These are phyloP conservation scores for Chlorociboria aeruginascens DNA, from an alignment of 495 filamentous ascomycete species.

Conservation along the genomic window DNA sequence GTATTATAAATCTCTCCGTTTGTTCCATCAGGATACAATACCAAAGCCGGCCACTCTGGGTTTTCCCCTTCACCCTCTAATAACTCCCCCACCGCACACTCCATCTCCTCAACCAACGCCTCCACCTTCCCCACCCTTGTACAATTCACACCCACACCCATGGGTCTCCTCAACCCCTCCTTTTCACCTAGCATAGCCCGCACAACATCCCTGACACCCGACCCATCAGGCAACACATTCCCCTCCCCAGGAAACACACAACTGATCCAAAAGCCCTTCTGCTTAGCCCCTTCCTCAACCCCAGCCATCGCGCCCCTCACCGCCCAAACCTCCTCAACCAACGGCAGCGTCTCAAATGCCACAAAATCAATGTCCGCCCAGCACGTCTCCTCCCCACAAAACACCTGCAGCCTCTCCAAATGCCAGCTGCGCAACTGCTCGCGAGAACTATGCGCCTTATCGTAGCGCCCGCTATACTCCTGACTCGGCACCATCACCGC, in stretches of 20 bases:
- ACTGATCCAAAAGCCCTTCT: conserved; percentile 44
- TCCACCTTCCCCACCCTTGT: conserved; percentile 44
- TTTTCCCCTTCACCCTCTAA: conserved; percentile 11
- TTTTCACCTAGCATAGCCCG: conserved; percentile 7
- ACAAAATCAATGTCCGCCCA: conserved; percentile 36
- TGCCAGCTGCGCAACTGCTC: conserved; percentile 42
- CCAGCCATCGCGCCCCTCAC: conserved; percentile 31
- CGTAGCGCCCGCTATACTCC: conserved; percentile 53
- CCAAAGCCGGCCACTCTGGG: conserved; percentile 38
- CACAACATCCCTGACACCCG: conserved; percentile 32
- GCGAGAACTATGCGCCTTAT: conserved; percentile 28
- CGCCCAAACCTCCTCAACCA: conserved; percentile 45
- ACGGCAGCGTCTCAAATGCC: conserved; percentile 52
- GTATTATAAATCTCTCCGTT: conserved; percentile 56
- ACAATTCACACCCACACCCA: conserved; percentile 58
- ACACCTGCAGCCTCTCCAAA: conserved; percentile 35
- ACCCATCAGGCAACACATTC: conserved; percentile 33
- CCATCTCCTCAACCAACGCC: conserved; percentile 33
- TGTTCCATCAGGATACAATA: conserved; percentile 59
- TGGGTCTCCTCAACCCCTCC: conserved; percentile 24
- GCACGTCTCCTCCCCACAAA: conserved; percentile 16
- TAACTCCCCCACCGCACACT: conserved; percentile 25
- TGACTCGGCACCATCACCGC: conserved; percentile 49
- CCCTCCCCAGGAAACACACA: conserved; percentile 44
- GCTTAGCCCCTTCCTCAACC: not conserved